phyloP scores from a whole-genome alignment of 257 asterid genomes.

The Solanum raphanifolium region DNA sequence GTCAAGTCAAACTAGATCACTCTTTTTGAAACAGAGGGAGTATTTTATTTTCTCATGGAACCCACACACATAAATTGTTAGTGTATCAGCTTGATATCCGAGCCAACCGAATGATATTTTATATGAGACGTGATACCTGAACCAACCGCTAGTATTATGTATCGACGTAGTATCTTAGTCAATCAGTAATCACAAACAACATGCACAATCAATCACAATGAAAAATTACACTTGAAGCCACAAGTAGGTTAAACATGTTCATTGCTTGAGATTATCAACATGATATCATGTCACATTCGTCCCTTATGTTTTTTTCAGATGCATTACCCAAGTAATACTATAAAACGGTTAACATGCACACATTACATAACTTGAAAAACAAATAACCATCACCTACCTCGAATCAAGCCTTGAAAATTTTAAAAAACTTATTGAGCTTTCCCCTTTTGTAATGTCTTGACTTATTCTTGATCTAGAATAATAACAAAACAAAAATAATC shows the following conservation, averaged over 20 bases:
- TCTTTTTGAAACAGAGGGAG: too few relatives aligned
- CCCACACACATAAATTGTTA: neutral
- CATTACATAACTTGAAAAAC: neutral
- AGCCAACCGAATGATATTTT: neutral
- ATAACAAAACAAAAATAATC: neutral
- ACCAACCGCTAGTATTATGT: neutral
- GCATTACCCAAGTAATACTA: neutral
- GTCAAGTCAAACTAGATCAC: too few relatives aligned
- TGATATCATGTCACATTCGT: neutral
- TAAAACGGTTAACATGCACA: too few relatives aligned
- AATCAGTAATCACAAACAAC: neutral
- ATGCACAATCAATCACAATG: too few relatives aligned
- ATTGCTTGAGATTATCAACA: too few relatives aligned
- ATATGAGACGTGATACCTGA: neutral
- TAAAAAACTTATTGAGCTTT: neutral
- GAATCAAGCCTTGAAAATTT: neutral
- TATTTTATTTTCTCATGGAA: neutral
- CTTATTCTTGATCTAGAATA: neutral
- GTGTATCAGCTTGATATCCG: too few relatives aligned
- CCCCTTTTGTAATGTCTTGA: neutral
- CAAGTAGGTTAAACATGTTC: neutral
- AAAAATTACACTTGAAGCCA: neutral
- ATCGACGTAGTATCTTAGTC: neutral
- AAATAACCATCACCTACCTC: neutral
- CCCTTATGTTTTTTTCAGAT: neutral